phyloP scores from a whole-genome alignment of 345 rosid species.

The Brassica cretica region DNA sequence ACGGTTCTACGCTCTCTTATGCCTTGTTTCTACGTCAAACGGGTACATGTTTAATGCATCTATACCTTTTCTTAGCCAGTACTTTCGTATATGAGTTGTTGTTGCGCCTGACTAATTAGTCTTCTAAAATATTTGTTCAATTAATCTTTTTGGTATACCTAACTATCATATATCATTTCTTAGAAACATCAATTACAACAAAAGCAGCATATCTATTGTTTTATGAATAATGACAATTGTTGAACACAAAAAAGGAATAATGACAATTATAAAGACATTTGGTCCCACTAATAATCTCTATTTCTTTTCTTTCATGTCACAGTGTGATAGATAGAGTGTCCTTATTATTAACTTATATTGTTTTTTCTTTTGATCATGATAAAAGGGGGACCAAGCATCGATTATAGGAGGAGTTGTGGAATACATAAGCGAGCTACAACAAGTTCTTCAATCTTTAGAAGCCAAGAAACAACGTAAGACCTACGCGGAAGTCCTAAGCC shows the following conservation, averaged over 20 bases:
- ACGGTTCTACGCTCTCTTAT: slow-evolving; percentile 81
- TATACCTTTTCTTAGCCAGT: not conserved
- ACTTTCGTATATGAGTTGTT: not conserved
- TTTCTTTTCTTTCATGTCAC: slow-evolving; percentile 22
- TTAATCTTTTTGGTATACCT: slow-evolving; percentile 20
- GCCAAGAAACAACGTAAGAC: slow-evolving; percentile 94
- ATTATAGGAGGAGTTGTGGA: slow-evolving; percentile 97
- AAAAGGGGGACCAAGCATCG: slow-evolving; percentile 98
- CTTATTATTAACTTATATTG: slow-evolving; percentile 15
- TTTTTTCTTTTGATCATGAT: slow-evolving; percentile 8
- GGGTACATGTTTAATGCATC: slow-evolving; percentile 44
- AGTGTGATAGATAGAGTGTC: slow-evolving; percentile 12
- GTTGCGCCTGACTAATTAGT: slow-evolving; percentile 2
- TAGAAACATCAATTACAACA: slow-evolving; percentile 27
- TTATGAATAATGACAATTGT: slow-evolving; percentile 28
- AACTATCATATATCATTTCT: slow-evolving; percentile 16
- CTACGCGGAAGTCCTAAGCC: slow-evolving; percentile 84
- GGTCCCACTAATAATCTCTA: slow-evolving; percentile 38
- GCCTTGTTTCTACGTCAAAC: slow-evolving; percentile 99
- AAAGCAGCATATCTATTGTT: slow-evolving; percentile 14
- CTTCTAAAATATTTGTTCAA: not conserved
- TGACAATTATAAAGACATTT: slow-evolving; percentile 34
- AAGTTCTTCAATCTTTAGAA: slow-evolving; percentile 80
- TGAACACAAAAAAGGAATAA: not conserved
- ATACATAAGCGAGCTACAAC: slow-evolving; percentile 92